These are phyloP conservation scores for Paecilomyces dactylethromorphus DNA, from an alignment of 2,329 filamentous ascomycete species.

Conservation along the genomic window DNA sequence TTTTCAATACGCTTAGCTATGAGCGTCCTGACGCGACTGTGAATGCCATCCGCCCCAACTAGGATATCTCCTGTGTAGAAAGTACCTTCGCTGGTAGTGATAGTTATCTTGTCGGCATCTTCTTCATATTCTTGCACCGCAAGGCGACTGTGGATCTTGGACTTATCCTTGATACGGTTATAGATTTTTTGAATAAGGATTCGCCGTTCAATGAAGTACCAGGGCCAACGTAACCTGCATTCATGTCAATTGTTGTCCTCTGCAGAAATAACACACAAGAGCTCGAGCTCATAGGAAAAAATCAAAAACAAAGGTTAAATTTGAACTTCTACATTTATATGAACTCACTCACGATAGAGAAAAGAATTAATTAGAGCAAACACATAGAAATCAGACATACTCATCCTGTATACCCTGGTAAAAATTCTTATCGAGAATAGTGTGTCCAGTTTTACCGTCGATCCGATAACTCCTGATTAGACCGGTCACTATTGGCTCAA, in stretches of 20 bases:
- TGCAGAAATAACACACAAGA: neutral
- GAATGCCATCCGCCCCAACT: neutral
- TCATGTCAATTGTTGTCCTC: neutral
- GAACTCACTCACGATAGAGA: no score
- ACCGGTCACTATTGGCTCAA: neutral
- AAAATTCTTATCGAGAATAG: neutral
- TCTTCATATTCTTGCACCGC: neutral
- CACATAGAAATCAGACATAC: neutral
- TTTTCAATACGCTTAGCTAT: neutral
- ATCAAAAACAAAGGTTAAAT: neutral
- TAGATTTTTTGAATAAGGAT: neutral
- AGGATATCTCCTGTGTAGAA: neutral
- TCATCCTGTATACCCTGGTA: neutral
- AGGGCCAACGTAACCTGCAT: neutral
- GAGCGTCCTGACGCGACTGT: neutral
- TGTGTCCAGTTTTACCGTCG: neutral
- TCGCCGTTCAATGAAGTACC: neutral
- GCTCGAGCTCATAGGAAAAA: neutral
- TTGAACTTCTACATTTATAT: neutral
- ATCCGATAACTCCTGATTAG: neutral
- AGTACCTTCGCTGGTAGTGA: neutral
- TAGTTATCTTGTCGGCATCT: neutral
- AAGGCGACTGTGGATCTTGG: neutral
- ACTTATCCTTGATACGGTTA: neutral
- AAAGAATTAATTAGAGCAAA: neutral